Evolutionary conservation across 2,329 filamentous ascomycete species (phyloP), one percentile per base, ranked within the genome.

Genomic region (Colletotrichum eleusines): DNA sequence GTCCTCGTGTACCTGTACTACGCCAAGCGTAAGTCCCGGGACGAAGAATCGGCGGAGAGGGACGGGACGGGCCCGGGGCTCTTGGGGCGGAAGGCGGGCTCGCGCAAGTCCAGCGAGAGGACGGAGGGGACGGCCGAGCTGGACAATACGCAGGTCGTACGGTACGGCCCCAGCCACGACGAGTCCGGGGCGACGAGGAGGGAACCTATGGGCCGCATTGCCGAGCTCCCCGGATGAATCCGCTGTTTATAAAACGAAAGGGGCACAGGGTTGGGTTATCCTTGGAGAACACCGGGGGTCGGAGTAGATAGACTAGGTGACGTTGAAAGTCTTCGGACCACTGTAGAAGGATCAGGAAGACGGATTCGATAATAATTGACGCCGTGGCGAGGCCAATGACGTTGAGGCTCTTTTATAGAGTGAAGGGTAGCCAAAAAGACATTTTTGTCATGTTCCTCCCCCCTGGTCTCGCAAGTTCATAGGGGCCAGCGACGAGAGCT

Each of bases 1-100:
- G 54, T 72, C 5, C 20, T 77, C n/a, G 48, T 64, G 23, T 69
- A 72, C 28, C 31, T 78, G n/a, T 67, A 75, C 60, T 67, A 75
- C 16, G 61, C 65, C 20, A 73, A 69, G n/a, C 73, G 75, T 20
- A 60, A 28, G 51, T 38, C 33, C 8, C 69, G 48, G 42, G n/a
- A 59, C 11, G 28, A 20, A 6, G 38, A 18, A 2, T 8, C 33
- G 11, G 26, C 31, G 26, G 69, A 35, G 26, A 48, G 54, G 33
- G 57, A 54, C n/a, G 59, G 46, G 18, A 26, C 44, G 28, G 44
- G 40, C 3, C 40, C 31, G 18, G 28, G 28, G 4, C 14, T 26
- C 3, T 8, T 5, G 14, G 58, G n/a, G 9, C 33, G 31, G n/a
- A 53, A 51, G 35, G n/a, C 48, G 26, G 55, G 23, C n/a, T 26